phyloP scores from a whole-genome alignment of 1,284 basidiomycete species.

The Paramarasmius palmivorus region DNA sequence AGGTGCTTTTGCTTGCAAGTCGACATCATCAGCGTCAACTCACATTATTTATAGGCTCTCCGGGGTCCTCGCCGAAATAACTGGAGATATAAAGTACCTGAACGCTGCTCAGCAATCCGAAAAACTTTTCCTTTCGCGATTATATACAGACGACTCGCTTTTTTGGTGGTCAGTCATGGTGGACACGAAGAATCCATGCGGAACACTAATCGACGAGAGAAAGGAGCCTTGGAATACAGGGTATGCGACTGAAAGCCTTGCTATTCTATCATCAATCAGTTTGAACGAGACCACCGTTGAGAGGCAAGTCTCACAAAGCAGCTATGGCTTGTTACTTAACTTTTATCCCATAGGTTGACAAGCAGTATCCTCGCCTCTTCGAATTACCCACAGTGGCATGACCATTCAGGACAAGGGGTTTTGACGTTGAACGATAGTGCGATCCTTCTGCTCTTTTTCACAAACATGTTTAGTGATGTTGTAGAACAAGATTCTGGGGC shows the following conservation, averaged over 20 bases:
- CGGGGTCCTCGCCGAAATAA: conserved; percentile 8
- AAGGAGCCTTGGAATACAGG: conserved; percentile 8
- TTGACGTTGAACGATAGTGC: too few species aligned
- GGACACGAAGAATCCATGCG: not conserved
- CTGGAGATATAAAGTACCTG: conserved; percentile 1
- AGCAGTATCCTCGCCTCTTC: too few species aligned
- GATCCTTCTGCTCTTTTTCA: too few species aligned
- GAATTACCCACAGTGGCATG: too few species aligned
- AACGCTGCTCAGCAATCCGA: conserved; percentile 4
- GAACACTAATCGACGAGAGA: too few species aligned
- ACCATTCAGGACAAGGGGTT: too few species aligned
- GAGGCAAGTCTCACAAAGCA: not conserved
- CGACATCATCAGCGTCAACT: not conserved
- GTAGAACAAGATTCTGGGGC: too few species aligned
- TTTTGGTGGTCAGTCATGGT: too few species aligned
- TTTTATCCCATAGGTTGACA: too few species aligned
- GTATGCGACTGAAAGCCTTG: conserved; percentile 10
- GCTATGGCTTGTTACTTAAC: too few species aligned
- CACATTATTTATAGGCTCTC: conserved; percentile 11
- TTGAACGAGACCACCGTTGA: not conserved
- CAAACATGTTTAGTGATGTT: too few species aligned
- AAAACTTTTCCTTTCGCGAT: conserved; percentile 4
- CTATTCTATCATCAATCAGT: conserved; percentile 6
- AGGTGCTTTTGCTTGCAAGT: not conserved
- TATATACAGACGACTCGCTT: not conserved